A percentile compares a stretch with the other conserved stretches of the same genome.
Conservation (phyloP, 1,139 yeast species). For the Zygotorulaspora mrakii region DNA sequence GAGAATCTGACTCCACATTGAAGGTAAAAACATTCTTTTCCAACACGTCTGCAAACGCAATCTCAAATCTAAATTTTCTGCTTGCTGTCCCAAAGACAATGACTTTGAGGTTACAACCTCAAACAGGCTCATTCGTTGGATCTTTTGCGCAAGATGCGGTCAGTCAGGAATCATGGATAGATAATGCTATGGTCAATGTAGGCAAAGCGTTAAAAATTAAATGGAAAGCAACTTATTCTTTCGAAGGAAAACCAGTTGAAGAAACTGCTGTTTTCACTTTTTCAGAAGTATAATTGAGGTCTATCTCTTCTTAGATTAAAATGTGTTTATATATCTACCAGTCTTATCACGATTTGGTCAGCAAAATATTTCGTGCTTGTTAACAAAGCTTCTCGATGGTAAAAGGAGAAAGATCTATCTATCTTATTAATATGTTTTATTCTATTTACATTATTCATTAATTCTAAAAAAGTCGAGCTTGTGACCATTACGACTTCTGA, state of each 20-base stretch:
- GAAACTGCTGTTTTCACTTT: constrained; percentile 55
- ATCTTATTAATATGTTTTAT: no score
- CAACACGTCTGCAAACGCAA: constrained; percentile 45
- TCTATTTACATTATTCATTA: constrained; percentile 1
- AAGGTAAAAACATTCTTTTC: constrained; percentile 48
- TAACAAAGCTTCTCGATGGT: background rate
- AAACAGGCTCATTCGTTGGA: constrained; percentile 54
- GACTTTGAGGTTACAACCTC: constrained; percentile 63
- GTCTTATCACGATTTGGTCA: background rate
- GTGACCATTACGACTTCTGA: constrained; percentile 24
- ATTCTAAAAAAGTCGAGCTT: constrained; percentile 2
- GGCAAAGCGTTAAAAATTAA: constrained; percentile 58
- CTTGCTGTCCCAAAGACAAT: constrained; percentile 81
- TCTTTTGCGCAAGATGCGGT: constrained; percentile 54
- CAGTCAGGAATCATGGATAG: constrained; percentile 42
- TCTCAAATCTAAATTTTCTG: constrained; percentile 58
- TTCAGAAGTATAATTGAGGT: constrained; percentile 30
- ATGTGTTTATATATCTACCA: background rate
- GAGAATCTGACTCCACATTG: constrained; percentile 40
- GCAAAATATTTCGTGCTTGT: background rate
- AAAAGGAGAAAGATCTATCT: no score
- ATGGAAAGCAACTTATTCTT: constrained; percentile 67
- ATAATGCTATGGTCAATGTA: constrained; percentile 43
- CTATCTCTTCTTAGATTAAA: background rate
- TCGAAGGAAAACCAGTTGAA: constrained; percentile 47